A percentile compares a stretch with the other conserved stretches of the same genome.
phyloP scores from a whole-genome alignment of 257 asterid genomes.

The Lycium ferocissimum region DNA sequence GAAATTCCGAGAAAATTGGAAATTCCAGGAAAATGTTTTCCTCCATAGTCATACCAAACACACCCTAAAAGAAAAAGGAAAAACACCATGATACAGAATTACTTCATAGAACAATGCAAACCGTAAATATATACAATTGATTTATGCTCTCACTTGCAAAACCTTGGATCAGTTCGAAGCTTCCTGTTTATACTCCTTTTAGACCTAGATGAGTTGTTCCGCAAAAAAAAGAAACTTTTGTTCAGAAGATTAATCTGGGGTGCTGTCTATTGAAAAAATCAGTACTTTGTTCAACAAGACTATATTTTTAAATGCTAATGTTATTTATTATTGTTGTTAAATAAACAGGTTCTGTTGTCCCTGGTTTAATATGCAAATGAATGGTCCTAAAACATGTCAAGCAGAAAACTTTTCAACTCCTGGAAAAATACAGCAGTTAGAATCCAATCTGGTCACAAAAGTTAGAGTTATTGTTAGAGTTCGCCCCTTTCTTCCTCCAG shows the following conservation, averaged over 20 bases:
- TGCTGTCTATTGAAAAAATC: background rate
- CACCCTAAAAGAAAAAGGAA: background rate
- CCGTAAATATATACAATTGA: background rate
- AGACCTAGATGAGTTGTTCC: background rate
- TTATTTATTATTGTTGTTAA: background rate
- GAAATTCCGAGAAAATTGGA: no score
- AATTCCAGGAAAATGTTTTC: no score
- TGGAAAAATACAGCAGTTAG: conserved; percentile 39
- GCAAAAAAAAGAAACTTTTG: background rate
- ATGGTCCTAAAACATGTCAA: conserved; percentile 35
- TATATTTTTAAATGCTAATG: background rate
- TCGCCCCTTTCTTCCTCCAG: conserved; percentile 82
- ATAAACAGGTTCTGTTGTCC: conserved; percentile 45
- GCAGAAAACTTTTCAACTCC: conserved; percentile 47
- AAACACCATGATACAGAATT: background rate
- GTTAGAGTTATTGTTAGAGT: conserved; percentile 76
- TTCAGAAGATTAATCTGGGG: background rate
- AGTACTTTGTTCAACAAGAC: background rate
- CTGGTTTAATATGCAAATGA: conserved; percentile 41
- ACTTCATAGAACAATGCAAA: background rate
- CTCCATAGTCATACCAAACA: no score
- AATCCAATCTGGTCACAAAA: conserved; percentile 48
- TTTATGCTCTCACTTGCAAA: background rate
- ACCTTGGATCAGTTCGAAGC: background rate
- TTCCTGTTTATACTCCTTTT: background rate